Percentiles rank a stretch among this genome's conserved stretches.
These are phyloP conservation scores for Penicillium sp. DNA, from an alignment of 2,329 filamentous ascomycete genomes.

Conservation along the genomic window DNA sequence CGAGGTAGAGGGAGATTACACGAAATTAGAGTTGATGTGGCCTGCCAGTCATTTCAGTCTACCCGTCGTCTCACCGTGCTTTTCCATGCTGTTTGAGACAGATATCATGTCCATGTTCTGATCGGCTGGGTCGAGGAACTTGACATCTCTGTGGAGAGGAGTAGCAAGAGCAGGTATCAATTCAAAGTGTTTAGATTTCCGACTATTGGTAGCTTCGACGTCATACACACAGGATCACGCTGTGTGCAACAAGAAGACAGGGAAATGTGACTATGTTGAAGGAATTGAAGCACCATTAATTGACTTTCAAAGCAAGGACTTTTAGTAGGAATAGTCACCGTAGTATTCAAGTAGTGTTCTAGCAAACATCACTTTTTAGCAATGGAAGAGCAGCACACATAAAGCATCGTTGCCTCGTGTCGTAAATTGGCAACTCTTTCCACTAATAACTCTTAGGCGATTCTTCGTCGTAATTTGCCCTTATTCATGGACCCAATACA, in stretches of 20 bases:
- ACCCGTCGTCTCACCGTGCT: conserved; percentile 7
- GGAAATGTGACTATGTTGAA: neutral
- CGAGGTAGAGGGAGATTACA: conserved; percentile 13
- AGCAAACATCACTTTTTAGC: neutral
- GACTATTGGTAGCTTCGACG: neutral
- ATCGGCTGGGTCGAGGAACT: neutral
- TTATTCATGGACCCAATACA: neutral
- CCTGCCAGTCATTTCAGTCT: conserved; percentile 16
- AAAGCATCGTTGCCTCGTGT: neutral
- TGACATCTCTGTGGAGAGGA: conserved; percentile 9
- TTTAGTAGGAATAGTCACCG: neutral
- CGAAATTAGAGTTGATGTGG: conserved; percentile 23
- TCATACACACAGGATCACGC: neutral
- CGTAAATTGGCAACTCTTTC: neutral
- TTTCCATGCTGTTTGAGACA: neutral
- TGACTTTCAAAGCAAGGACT: neutral
- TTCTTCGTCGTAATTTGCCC: neutral
- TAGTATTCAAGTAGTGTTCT: neutral
- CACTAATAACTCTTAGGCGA: neutral
- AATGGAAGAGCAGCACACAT: neutral
- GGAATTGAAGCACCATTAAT: neutral
- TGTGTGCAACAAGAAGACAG: neutral
- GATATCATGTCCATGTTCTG: neutral
- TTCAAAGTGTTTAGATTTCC: neutral
- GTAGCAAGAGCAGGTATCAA: neutral